phyloP scores from a whole-genome alignment of 805 yeast species.

The Wickerhamiella siamensis region DNA sequence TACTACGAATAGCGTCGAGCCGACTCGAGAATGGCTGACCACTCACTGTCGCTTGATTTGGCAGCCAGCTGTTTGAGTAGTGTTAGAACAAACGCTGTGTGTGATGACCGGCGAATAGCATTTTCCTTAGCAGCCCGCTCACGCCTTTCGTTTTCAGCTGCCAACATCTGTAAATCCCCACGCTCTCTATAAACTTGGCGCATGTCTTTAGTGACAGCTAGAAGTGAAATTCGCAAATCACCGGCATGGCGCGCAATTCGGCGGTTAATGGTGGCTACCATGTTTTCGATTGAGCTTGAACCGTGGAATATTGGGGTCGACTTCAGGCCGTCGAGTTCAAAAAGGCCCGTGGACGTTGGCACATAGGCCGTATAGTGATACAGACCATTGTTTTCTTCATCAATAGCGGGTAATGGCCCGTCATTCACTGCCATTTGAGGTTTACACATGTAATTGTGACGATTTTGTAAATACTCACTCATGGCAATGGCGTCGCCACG shows the following conservation, averaged over 20 bases:
- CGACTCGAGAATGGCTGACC: background rate
- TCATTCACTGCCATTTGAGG: slow-evolving; percentile 41
- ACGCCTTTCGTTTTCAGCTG: slow-evolving; percentile 34
- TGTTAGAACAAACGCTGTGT: slow-evolving; percentile 36
- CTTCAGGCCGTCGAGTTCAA: slow-evolving; percentile 52
- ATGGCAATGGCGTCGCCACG: slow-evolving; percentile 49
- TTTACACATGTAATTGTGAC: slow-evolving; percentile 47
- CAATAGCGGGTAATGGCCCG: slow-evolving; percentile 13
- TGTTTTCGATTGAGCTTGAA: slow-evolving; percentile 29
- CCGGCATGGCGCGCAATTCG: slow-evolving; percentile 33
- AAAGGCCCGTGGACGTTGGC: slow-evolving; percentile 31
- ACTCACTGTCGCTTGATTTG: background rate
- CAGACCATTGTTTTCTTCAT: slow-evolving; percentile 36
- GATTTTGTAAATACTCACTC: slow-evolving; percentile 39
- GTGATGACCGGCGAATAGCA: slow-evolving; percentile 39
- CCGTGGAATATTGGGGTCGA: slow-evolving; percentile 42
- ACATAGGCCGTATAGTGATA: slow-evolving; percentile 50
- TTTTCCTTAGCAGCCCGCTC: slow-evolving; percentile 41
- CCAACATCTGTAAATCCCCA: slow-evolving; percentile 30
- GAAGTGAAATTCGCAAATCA: slow-evolving; percentile 42
- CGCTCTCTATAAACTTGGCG: slow-evolving; percentile 26
- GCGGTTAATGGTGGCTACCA: slow-evolving; percentile 32
- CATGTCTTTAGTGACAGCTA: slow-evolving; percentile 40
- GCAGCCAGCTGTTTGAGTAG: slow-evolving; percentile 31
- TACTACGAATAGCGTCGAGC: background rate